These are phyloP conservation scores for Carex sylvatica DNA, from an alignment of 202 grass and related monocot species.

Conservation along the genomic window DNA sequence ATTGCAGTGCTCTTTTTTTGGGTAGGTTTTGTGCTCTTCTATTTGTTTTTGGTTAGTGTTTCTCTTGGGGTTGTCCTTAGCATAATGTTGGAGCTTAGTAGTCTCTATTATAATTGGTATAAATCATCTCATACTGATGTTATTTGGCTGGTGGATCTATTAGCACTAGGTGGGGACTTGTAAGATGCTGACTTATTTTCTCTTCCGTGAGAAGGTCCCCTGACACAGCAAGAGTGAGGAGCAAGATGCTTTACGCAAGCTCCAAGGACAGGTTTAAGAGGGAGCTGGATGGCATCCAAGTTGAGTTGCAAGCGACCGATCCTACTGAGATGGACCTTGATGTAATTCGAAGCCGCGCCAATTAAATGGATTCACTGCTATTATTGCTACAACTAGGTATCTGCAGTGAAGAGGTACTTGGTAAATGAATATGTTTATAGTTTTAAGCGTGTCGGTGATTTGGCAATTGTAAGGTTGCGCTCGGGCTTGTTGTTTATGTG, in stretches of 20 bases:
- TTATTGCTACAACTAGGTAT: slow-evolving; percentile 25
- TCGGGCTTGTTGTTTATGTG: slow-evolving; percentile 11
- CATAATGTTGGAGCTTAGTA: background rate
- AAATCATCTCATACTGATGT: background rate
- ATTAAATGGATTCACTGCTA: slow-evolving; percentile 23
- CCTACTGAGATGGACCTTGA: slow-evolving; percentile 48
- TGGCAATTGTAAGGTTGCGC: slow-evolving; percentile 21
- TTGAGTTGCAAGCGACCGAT: slow-evolving; percentile 50
- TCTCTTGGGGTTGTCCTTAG: background rate
- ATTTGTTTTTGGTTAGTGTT: background rate
- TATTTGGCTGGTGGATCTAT: background rate
- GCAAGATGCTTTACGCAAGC: slow-evolving; percentile 54
- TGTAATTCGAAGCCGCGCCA: slow-evolving; percentile 43
- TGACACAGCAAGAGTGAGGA: slow-evolving; percentile 37
- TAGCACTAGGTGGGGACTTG: background rate
- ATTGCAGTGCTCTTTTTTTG: background rate
- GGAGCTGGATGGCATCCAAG: slow-evolving; percentile 47
- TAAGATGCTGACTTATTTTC: background rate
- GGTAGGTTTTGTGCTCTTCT: background rate
- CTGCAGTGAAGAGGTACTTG: slow-evolving; percentile 25
- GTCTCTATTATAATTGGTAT: background rate
- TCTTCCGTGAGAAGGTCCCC: slow-evolving; percentile 32
- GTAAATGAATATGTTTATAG: slow-evolving; percentile 23
- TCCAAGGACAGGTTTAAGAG: slow-evolving; percentile 53
- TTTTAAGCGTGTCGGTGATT: slow-evolving; percentile 23